Conservation (phyloP, 805 yeast genomes). For the Suhomyces xylopsoci region DNA sequence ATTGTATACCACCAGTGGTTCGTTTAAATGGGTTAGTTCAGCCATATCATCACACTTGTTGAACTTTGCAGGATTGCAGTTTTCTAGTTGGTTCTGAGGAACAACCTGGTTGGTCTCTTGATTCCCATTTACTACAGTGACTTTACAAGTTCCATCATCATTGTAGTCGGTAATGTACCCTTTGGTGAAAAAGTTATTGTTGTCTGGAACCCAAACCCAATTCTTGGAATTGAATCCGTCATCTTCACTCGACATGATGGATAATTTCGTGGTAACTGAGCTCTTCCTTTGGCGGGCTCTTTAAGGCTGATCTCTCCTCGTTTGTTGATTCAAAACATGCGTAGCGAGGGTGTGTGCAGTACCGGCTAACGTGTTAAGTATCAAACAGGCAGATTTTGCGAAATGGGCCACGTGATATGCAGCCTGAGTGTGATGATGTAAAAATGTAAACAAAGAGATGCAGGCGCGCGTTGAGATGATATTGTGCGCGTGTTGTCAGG, state of each 20-base stretch:
- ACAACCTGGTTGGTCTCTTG: constrained; percentile 43
- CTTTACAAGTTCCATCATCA: constrained; percentile 34
- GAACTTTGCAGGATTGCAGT: constrained; percentile 85
- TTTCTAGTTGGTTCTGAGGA: constrained; percentile 45
- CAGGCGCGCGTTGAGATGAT: neutral
- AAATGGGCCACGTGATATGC: neutral
- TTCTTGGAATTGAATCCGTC: constrained; percentile 44
- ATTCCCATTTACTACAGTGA: constrained; percentile 37
- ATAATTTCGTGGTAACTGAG: neutral
- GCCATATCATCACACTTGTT: constrained; percentile 95
- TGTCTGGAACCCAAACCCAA: constrained; percentile 79
- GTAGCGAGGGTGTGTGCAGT: neutral
- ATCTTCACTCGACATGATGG: constrained; percentile 18
- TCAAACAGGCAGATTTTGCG: neutral
- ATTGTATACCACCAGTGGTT: constrained; percentile 91
- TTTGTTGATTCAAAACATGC: neutral
- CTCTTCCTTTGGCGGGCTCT: neutral
- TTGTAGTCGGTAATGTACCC: constrained; percentile 54
- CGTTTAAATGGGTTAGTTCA: constrained; percentile 88
- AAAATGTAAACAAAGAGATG: neutral
- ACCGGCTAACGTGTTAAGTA: neutral
- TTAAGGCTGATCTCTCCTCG: neutral
- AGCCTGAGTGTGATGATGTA: neutral
- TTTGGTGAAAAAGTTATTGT: constrained; percentile 49
- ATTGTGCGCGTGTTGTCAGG: neutral